Conservation (phyloP, 371 early-diverging fungal species). For the Mucor lusitanicus region DNA sequence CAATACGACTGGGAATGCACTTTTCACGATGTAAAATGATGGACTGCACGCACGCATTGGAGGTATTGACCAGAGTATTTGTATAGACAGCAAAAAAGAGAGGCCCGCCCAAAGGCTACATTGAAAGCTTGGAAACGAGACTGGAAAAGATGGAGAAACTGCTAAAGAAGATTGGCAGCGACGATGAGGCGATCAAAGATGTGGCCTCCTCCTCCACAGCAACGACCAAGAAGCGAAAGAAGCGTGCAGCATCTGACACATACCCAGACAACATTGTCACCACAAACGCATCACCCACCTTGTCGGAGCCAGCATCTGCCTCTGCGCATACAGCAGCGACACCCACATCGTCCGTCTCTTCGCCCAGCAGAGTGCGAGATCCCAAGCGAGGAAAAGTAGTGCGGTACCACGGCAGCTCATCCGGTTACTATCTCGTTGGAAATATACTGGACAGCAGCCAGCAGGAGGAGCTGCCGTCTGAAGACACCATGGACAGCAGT, state of each 20-base stretch:
- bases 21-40: conserved; percentile 39
- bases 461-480: background rate
- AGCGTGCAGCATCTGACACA: background rate
- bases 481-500: background rate
- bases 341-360: background rate
- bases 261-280: background rate
- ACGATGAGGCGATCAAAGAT: background rate
- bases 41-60: background rate
- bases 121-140: conserved; percentile 42
- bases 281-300: background rate
- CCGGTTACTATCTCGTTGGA: conserved; percentile 45
- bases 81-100: conserved; percentile 44
- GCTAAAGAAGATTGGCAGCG: conserved; percentile 21
- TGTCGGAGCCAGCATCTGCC: background rate
- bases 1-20: conserved; percentile 50
- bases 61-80: background rate
- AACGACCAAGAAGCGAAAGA: background rate
- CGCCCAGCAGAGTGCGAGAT: background rate
- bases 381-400: conserved; percentile 18
- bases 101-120: conserved; percentile 55
- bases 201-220: background rate
- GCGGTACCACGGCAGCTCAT: conserved; percentile 50
- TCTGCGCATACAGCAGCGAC: background rate
- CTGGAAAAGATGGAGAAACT: conserved; percentile 43
- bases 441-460: conserved; percentile 22